Evolutionary conservation across 2,329 filamentous ascomycete species (phyloP).

Genomic region (Trichothecium sympodiale): DNA sequence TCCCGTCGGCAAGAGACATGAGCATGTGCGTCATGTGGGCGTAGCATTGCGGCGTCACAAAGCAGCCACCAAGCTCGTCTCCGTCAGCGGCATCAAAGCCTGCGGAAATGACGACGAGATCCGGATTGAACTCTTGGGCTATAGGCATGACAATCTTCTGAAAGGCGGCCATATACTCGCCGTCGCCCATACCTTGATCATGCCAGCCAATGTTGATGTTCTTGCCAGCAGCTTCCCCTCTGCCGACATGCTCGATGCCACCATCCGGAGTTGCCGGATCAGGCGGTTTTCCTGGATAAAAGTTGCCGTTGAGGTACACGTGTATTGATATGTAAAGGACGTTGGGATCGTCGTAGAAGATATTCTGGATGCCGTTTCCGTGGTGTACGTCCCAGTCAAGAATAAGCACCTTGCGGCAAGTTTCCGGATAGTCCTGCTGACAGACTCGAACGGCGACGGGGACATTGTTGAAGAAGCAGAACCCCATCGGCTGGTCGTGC

Average conservation of each 20-base stretch:
- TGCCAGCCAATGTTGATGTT: constrained; percentile 61
- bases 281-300: constrained; percentile 66
- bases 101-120: constrained; percentile 88
- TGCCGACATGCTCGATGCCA: constrained; percentile 48
- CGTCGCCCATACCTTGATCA: constrained; percentile 78
- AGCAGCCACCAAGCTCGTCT: constrained; percentile 85
- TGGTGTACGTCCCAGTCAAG: constrained; percentile 81
- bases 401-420: constrained; percentile 81
- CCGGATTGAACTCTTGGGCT: constrained; percentile 83
- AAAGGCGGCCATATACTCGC: constrained; percentile 93
- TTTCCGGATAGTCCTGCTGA: constrained; percentile 66
- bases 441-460: constrained; percentile 85
- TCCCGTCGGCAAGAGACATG: constrained; percentile 85
- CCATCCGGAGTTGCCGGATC: constrained; percentile 48
- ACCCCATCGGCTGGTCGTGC: constrained; percentile 74
- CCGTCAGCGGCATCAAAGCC: constrained; percentile 94
- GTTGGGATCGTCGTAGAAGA: constrained; percentile 90
- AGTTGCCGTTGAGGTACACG: constrained; percentile 71
- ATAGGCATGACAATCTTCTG: constrained; percentile 96
- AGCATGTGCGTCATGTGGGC: constrained; percentile 99
- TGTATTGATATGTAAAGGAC: constrained; percentile 93
- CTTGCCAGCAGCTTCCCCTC: constrained; percentile 42
- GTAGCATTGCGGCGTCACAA: constrained; percentile 83
- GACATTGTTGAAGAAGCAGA: constrained; percentile 97
- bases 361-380: constrained; percentile 91